A percentile compares a stretch with the other conserved stretches of the same genome.
Conservation (phyloP, 1,284 basidiomycete genomes). For the Melampsora larici-populina region DNA sequence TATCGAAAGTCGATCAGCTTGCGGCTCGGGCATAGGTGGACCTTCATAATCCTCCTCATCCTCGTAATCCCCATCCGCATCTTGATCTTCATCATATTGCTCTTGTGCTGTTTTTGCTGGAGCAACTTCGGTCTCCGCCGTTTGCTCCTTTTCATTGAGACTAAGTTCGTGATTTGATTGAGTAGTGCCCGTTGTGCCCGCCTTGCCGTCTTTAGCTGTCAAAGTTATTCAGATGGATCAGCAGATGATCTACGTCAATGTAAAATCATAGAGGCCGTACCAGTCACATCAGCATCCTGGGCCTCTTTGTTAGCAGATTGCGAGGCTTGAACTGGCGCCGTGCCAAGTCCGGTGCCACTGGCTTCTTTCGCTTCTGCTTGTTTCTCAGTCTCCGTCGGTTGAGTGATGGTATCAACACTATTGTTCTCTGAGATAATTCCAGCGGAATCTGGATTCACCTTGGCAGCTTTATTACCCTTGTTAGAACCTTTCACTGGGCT, state of each 20-base stretch:
- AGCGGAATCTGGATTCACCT: background rate
- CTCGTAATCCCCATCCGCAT: conserved; percentile 43
- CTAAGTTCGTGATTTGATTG: conserved; percentile 40
- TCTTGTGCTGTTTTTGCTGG: conserved; percentile 6
- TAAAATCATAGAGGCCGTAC: no score
- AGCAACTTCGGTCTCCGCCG: conserved; percentile 55
- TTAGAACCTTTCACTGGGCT: background rate
- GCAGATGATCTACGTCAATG: no score
- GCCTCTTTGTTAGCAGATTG: no score
- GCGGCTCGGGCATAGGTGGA: conserved; percentile 51
- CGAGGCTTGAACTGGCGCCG: no score
- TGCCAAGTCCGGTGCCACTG: no score
- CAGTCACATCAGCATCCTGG: no score
- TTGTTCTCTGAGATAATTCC: no score
- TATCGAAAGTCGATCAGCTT: conserved; percentile 67
- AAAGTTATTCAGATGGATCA: no score
- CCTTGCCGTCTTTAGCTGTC: no score
- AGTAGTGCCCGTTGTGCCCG: conserved; percentile 14
- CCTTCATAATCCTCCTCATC: conserved; percentile 40
- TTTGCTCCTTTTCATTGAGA: conserved; percentile 45
- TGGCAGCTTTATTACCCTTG: background rate
- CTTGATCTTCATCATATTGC: conserved; percentile 24
- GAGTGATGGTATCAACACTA: no score
- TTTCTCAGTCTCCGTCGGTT: background rate
- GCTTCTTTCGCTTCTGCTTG: background rate